Conservation (phyloP, 805 yeast species). For the Yamadazyma akitaensis region DNA sequence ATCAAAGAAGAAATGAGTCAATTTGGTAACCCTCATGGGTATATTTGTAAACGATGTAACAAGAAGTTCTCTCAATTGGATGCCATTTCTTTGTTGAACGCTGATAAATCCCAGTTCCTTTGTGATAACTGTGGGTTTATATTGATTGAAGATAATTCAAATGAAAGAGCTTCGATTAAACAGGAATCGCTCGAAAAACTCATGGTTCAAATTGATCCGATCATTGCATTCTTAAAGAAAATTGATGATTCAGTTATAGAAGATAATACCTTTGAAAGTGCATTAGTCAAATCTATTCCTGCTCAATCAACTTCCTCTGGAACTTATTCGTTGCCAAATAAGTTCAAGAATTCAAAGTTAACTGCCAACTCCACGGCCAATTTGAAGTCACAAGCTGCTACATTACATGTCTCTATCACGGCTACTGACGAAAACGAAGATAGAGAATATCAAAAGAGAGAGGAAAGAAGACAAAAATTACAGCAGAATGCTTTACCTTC, state of each 20-base stretch:
- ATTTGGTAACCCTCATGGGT: constrained; percentile 90
- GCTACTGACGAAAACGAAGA: constrained; percentile 78
- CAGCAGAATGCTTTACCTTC: constrained; percentile 94
- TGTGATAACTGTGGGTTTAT: constrained; percentile 82
- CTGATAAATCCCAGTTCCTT: constrained; percentile 73
- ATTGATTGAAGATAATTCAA: constrained; percentile 83
- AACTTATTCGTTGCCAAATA: constrained; percentile 60
- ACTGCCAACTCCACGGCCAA: constrained; percentile 31
- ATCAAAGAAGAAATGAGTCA: constrained; percentile 81
- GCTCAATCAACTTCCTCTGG: constrained; percentile 70
- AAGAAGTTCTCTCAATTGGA: constrained; percentile 82
- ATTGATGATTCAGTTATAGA: constrained; percentile 40
- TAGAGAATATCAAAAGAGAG: constrained; percentile 61
- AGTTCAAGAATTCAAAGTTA: constrained; percentile 24
- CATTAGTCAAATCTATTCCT: constrained; percentile 79
- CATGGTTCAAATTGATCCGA: constrained; percentile 87
- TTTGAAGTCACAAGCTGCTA: constrained; percentile 73
- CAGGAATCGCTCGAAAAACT: constrained; percentile 78
- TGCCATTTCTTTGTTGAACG: constrained; percentile 77
- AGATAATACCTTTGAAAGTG: constrained; percentile 42
- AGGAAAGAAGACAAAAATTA: constrained; percentile 65
- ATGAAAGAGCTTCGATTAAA: constrained; percentile 73
- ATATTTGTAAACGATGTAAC: constrained; percentile 82
- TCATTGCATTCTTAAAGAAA: constrained; percentile 71
- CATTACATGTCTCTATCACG: constrained; percentile 84